phyloP scores from a whole-genome alignment of 768 basidiomycete species.

The Suillus hirtellus region DNA sequence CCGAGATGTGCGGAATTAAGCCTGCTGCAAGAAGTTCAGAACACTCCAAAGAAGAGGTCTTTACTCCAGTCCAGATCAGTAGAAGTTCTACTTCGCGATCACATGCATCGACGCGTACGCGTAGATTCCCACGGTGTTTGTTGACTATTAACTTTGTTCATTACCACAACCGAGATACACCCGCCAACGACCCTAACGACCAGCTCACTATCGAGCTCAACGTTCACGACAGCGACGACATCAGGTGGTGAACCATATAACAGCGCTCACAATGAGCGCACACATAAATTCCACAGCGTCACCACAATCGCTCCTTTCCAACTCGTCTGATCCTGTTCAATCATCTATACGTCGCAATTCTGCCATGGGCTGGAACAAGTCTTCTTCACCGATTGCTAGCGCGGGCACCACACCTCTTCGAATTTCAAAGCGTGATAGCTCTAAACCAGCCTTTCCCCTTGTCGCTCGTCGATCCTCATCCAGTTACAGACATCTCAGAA shows the following conservation, averaged over 20 bases:
- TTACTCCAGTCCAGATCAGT: background rate
- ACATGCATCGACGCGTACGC: conserved; percentile 31
- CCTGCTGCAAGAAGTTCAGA: background rate
- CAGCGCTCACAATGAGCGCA: conserved; percentile 29
- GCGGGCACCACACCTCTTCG: conserved; percentile 61
- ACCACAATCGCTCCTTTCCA: conserved; percentile 48
- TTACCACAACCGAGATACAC: conserved; percentile 14
- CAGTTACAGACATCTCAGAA: conserved; percentile 77
- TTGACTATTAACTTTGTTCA: conserved; percentile 8
- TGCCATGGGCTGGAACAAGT: conserved; percentile 46
- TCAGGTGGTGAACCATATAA: conserved; percentile 15
- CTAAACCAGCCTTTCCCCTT: conserved; percentile 42
- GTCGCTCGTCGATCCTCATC: conserved; percentile 73
- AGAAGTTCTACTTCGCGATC: conserved; percentile 20
- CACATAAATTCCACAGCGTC: conserved; percentile 36
- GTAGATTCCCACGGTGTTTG: conserved; percentile 30
- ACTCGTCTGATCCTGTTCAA: conserved; percentile 64
- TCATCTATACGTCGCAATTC: conserved; percentile 64
- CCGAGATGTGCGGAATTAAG: background rate
- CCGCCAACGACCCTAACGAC: conserved; percentile 13
- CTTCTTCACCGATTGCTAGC: conserved; percentile 32
- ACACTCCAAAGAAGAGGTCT: background rate
- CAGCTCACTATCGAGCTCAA: conserved; percentile 13
- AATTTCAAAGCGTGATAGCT: conserved; percentile 46
- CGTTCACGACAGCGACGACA: conserved; percentile 21